Base-by-base conservation (phyloP, 805 yeast genomes). In the Lachancea sp. region DNA sequence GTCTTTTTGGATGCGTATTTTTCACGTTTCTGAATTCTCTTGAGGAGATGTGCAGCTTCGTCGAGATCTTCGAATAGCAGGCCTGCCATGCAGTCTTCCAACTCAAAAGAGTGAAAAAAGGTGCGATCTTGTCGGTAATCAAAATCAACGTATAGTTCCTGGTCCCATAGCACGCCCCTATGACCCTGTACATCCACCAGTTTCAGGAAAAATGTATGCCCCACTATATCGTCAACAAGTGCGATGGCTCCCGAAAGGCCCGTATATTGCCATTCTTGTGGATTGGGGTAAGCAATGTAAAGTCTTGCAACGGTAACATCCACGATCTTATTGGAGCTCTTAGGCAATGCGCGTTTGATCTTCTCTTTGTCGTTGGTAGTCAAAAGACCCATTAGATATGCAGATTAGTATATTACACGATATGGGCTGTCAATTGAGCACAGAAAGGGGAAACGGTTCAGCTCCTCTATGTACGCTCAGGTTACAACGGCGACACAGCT, bases 91-190 rank as follows among this genome's bases (percentile, higher is more conserved):
- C 96, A 89, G 17, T 85, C 94, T 52, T 92, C 97, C 34, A 87
- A 69, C 66, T 92, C 98, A 65, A 92, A 92, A 5, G 94, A 72
- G 60, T 92, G 97, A 71, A 92, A 92, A 63, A 86, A 92, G 29
- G 95, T 79, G 23, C 98, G 75, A 61, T 92, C 98, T 62, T 92
- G 97, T 56, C 84, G 77, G 63, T 92, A 92, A 51, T 81, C 80
- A 61, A 92, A 88, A 53, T 85, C 82, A 9, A 86, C 80, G 54
- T 85, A 90, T 36, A 92, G 64, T 62, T 92, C 98, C 62, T 92
- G 98, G 61, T 92, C 98, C 98, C 98, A 92, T 0, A 92, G 49
- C 0, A 92, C 95, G 25, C 97, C 97, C 30, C 83, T 69, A 46
- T 78, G 74, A 5, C 94, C 95, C 28, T 69, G 56, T 23, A 90